Evolutionary conservation across 2,329 filamentous ascomycete species (phyloP).

Genomic region (Alternaria novae-zelandiae): DNA sequence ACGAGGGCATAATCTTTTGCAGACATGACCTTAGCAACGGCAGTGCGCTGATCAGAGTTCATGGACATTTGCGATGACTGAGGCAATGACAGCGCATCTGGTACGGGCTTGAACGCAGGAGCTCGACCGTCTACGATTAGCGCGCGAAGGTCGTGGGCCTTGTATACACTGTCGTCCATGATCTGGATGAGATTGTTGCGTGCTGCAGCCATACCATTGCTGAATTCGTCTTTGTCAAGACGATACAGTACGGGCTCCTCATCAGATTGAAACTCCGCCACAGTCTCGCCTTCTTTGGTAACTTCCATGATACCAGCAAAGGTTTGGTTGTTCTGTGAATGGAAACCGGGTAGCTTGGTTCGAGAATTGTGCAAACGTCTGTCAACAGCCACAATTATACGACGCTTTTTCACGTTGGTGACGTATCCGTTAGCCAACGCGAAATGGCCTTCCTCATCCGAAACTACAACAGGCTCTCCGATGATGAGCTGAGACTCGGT

Average conservation of each 20-base stretch:
- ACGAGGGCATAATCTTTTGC: slow-evolving; percentile 96
- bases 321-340: slow-evolving; percentile 77
- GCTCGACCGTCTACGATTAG: slow-evolving; percentile 79
- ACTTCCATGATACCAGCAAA: slow-evolving; percentile 95
- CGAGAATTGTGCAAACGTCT: slow-evolving; percentile 86
- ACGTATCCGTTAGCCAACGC: slow-evolving; percentile 93
- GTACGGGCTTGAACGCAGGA: slow-evolving; percentile 73
- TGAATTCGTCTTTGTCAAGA: slow-evolving; percentile 97
- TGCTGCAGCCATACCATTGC: slow-evolving; percentile 94
- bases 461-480: slow-evolving; percentile 94
- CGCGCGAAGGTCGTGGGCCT: slow-evolving; percentile 73
- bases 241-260: slow-evolving; percentile 73
- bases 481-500: slow-evolving; percentile 85
- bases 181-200: slow-evolving; percentile 92
- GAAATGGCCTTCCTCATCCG: slow-evolving; percentile 93
- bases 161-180: slow-evolving; percentile 80
- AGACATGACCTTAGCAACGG: slow-evolving; percentile 94
- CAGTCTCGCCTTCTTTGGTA: slow-evolving; percentile 57
- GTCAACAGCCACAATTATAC: slow-evolving; percentile 89
- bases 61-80: slow-evolving; percentile 66
- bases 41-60: slow-evolving; percentile 84
- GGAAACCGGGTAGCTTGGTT: slow-evolving; percentile 75
- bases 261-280: slow-evolving; percentile 48
- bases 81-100: slow-evolving; percentile 67
- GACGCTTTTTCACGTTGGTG: slow-evolving; percentile 73